Evolutionary conservation across 2,329 filamentous ascomycete species (phyloP).

Genomic region (Verruconis gallopava): DNA sequence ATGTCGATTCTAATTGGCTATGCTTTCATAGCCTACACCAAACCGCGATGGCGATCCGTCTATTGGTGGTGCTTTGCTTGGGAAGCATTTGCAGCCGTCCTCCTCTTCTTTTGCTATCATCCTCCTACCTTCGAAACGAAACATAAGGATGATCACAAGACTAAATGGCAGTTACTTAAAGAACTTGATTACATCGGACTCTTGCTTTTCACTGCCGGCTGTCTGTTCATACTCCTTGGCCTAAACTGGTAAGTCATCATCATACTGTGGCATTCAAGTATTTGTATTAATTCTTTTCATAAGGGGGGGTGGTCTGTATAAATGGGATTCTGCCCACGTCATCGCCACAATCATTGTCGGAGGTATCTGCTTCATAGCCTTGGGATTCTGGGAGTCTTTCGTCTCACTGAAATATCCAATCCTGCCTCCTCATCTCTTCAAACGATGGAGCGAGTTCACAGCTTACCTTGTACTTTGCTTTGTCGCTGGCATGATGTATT

Average conservation of each 20-base stretch:
- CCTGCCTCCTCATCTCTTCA: constrained; percentile 20
- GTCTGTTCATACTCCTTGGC: constrained; percentile 22
- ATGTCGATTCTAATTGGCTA: constrained; percentile 22
- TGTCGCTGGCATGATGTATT: constrained; percentile 18
- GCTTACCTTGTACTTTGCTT: constrained; percentile 15
- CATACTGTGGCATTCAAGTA: constrained; percentile 34
- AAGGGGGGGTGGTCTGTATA: constrained; percentile 11
- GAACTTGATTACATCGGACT: constrained; percentile 28
- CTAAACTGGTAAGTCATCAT: constrained; percentile 22
- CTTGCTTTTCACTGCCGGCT: constrained; percentile 33
- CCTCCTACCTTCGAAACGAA: constrained; percentile 21
- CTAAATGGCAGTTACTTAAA: constrained; percentile 16
- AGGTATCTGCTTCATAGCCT: constrained; percentile 15
- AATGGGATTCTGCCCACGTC: constrained; percentile 13
- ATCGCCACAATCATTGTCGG: constrained; percentile 19
- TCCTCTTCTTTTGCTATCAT: constrained; percentile 22
- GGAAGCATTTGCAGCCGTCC: constrained; percentile 16
- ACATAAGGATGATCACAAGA: constrained; percentile 18
- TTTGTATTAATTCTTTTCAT: constrained; percentile 30
- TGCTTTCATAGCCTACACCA: constrained; percentile 20
- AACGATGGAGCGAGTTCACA: constrained; percentile 16
- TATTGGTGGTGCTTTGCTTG: constrained; percentile 22
- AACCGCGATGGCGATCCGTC: constrained; percentile 17
- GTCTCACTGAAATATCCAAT: constrained; percentile 17
- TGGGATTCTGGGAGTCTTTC: constrained; percentile 20